These are phyloP conservation scores for Phlebiopsis gigantea DNA, from an alignment of 768 basidiomycete genomes.

Conservation along the genomic window DNA sequence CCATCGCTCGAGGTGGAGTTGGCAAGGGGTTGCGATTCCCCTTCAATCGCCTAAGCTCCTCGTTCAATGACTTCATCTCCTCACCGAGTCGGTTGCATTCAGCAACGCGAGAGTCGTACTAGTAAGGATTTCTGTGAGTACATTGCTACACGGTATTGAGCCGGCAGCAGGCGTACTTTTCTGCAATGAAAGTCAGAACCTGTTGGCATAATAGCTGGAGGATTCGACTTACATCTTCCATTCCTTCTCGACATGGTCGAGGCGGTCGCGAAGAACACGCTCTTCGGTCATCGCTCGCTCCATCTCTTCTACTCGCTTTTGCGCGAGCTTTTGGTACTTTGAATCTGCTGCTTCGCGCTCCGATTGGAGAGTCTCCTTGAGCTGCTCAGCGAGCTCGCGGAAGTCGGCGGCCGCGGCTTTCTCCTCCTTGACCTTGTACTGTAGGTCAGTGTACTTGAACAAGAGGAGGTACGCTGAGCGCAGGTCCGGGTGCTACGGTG, in stretches of 20 bases:
- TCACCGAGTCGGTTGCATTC: conserved; percentile 20
- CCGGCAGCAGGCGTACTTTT: conserved; percentile 18
- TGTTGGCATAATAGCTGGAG: background rate
- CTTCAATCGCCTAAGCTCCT: background rate
- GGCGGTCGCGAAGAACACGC: conserved; percentile 48
- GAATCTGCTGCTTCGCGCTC: conserved; percentile 34
- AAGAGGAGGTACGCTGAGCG: conserved; percentile 20
- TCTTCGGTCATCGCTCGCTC: conserved; percentile 48
- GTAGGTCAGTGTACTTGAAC: conserved; percentile 15
- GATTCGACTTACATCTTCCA: conserved; percentile 30
- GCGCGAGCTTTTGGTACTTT: conserved; percentile 37
- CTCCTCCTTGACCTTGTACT: conserved; percentile 14
- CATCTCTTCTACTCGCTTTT: conserved; percentile 41
- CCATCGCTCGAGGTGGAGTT: conserved; percentile 6
- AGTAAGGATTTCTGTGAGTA: background rate
- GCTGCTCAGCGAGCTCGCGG: conserved; percentile 8
- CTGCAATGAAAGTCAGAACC: conserved; percentile 7
- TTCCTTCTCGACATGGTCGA: conserved; percentile 38
- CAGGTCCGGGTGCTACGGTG: conserved; percentile 20
- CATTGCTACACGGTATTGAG: background rate
- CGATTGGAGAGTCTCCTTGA: conserved; percentile 17
- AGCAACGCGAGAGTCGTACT: conserved; percentile 17
- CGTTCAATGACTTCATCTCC: conserved; percentile 11
- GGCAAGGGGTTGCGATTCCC: conserved; percentile 13
- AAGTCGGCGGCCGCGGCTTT: conserved; percentile 12